These are phyloP conservation scores for Diaporthe humulicola DNA, from an alignment of 2,329 filamentous ascomycete genomes.

Conservation along the genomic window DNA sequence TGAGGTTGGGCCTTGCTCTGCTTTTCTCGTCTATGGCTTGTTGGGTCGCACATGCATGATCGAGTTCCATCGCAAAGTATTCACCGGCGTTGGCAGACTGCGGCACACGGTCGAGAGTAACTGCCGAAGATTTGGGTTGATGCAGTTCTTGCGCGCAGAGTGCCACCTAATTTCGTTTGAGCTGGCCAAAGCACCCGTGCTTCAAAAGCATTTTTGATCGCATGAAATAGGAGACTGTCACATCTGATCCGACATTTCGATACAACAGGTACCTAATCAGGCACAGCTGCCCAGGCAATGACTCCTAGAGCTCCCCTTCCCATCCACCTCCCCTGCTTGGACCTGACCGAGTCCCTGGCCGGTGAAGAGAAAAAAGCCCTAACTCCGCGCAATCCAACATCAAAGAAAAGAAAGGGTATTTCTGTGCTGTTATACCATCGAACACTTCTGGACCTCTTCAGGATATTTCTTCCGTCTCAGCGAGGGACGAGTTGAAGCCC, in stretches of 20 bases:
- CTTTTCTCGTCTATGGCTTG: neutral
- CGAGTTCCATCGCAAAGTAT: neutral
- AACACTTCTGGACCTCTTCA: neutral
- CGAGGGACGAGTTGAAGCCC: neutral
- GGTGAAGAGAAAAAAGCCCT: neutral
- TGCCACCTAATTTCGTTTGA: neutral
- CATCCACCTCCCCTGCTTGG: too few species aligned
- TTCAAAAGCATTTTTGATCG: neutral
- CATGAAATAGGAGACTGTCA: neutral
- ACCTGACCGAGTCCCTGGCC: too few species aligned
- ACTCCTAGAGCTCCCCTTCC: neutral
- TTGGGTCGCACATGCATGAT: neutral
- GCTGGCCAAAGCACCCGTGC: neutral
- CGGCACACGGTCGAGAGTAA: neutral
- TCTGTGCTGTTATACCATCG: slow-evolving; percentile 2
- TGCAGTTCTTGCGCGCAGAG: neutral
- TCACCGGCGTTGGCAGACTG: neutral
- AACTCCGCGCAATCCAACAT: slow-evolving; percentile 16
- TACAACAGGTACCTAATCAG: slow-evolving; percentile 3
- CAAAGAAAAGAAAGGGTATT: neutral
- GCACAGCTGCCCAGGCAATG: neutral
- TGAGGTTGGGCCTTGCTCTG: neutral
- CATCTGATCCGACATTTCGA: neutral
- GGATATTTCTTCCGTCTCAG: neutral
- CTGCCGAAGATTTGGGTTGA: neutral